A percentile compares a stretch with the other conserved stretches of the same genome.
These are phyloP conservation scores for Schwanniomyces sp. DNA, from an alignment of 805 yeast species.

Conservation along the genomic window DNA sequence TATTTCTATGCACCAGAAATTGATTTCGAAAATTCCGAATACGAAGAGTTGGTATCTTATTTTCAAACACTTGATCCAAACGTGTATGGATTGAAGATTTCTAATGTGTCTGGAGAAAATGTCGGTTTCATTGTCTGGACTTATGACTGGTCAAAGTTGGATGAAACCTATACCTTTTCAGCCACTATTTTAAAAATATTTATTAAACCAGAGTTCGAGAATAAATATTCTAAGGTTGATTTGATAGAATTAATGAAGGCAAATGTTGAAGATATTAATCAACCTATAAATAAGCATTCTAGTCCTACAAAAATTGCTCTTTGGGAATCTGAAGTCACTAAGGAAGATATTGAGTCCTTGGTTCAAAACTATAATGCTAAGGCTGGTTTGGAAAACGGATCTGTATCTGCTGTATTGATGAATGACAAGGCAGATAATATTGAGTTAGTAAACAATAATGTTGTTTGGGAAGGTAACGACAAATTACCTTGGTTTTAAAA, in stretches of 20 bases:
- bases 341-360: constrained; percentile 13
- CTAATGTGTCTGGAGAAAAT: constrained; percentile 12
- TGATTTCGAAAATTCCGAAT: constrained; percentile 17
- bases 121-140: constrained; percentile 39
- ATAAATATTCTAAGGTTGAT: constrained; percentile 9
- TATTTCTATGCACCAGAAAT: constrained; percentile 14
- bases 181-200: constrained; percentile 28
- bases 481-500: constrained; percentile 43
- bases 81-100: constrained; percentile 30
- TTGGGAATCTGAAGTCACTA: constrained; percentile 35
- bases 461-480: constrained; percentile 43
- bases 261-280: constrained; percentile 4
- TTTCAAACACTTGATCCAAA: constrained; percentile 26
- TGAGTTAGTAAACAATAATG: constrained; percentile 19
- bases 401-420: constrained; percentile 35
- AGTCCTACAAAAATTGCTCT: constrained; percentile 18
- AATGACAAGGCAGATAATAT: constrained; percentile 24
- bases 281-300: background rate
- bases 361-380: constrained; percentile 13
- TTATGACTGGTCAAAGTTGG: constrained; percentile 28
- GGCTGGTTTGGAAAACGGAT: constrained; percentile 30
- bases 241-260: constrained; percentile 13
- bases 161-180: constrained; percentile 12
- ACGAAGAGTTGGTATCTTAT: constrained; percentile 18
- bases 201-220: constrained; percentile 18